These are phyloP conservation scores for Calonectria multiphialidica DNA, from an alignment of 2,329 filamentous ascomycete genomes.

Conservation along the genomic window DNA sequence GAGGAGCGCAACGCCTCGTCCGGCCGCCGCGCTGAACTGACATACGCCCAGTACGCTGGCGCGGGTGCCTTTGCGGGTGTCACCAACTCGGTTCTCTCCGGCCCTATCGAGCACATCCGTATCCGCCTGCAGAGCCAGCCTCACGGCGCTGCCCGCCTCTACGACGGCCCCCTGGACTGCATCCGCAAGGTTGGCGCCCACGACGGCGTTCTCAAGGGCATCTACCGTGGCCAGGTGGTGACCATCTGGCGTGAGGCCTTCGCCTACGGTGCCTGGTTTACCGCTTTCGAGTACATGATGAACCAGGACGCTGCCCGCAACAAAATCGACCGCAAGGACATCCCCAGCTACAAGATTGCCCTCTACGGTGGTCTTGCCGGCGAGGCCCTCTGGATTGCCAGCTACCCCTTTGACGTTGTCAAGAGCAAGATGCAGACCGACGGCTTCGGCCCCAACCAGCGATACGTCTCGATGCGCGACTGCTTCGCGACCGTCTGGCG, in stretches of 20 bases:
- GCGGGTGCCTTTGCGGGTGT: conserved; percentile 93
- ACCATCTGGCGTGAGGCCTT: conserved; percentile 91
- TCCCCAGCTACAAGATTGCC: conserved; percentile 88
- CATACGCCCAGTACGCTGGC: conserved; percentile 88
- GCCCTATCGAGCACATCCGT: conserved; percentile 95
- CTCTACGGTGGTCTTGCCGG: conserved; percentile 93
- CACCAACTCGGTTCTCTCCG: conserved; percentile 88
- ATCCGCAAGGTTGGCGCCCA: conserved; percentile 81
- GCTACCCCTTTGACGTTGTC: conserved; percentile 96
- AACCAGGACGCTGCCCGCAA: conserved; percentile 87
- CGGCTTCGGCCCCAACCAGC: conserved; percentile 79
- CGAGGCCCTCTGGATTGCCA: conserved; percentile 91
- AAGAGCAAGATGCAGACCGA: conserved; percentile 99
- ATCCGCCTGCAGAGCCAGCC: conserved; percentile 97
- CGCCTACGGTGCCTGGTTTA: conserved; percentile 96
- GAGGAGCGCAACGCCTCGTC: conserved; percentile 79
- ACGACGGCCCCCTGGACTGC: conserved; percentile 89
- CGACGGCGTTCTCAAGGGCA: conserved; percentile 74
- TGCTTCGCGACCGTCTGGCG: conserved; percentile 88
- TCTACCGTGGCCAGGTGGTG: conserved; percentile 90
- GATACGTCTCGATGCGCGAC: conserved; percentile 86
- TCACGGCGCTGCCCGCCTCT: conserved; percentile 83
- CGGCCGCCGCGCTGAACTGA: conserved; percentile 67
- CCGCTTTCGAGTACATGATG: conserved; percentile 97
- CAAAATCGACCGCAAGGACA: conserved; percentile 78